Base-by-base conservation (phyloP, 495 filamentous ascomycete species). In the Penicillium roqueforti region DNA sequence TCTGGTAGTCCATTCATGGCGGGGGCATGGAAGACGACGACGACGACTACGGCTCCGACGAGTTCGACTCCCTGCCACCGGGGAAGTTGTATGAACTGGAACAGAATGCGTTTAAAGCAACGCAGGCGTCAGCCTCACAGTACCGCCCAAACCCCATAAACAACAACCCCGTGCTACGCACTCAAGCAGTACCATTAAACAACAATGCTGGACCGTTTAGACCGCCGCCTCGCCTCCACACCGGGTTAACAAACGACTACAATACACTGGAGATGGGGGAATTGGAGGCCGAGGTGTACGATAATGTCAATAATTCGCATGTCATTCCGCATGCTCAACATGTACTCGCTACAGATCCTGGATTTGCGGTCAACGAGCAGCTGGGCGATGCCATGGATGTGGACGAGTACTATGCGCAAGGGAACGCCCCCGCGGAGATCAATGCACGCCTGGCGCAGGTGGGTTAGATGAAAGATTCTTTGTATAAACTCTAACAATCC, bases 1-100 rank as follows among this genome's bases (percentile, higher is more conserved):
- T 37, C 40, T 26, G 36, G 7, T 51, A 43, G 50, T 61, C 36
- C 55, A 67, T 76, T 76, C 72, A 77, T 75, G 76, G 73, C 74
- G 63, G 64, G 72, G 76, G 76, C 66, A 84, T 83, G 81, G 80
- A 80, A 63, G 71, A 73, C 55, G 72, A 71, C 73, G 81, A 80
- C 59, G 83, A 86, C 66, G 84, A 85, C 48, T 78, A 76, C 64
- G 86, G 85, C 70, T 83, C 76, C 55, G 86, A 86, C 66, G 80
- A 86, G 58, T 73, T 84, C 56, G 83, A 84, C 59, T 74, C 71
- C 50, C 66, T 86, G 42, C 79, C 81, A 39, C 59, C 73, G 22
- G 68, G 79, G 55, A 73, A 78, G 13, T 69, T 82, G 45, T 65
- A 72, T 38, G 69, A 81, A 58, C 64, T 86, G 23, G 81, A 85